A percentile compares a stretch with the other conserved stretches of the same genome.
phyloP scores from a whole-genome alignment of 2,329 filamentous ascomycete genomes.

The Exophiala phaeomuriformis region DNA sequence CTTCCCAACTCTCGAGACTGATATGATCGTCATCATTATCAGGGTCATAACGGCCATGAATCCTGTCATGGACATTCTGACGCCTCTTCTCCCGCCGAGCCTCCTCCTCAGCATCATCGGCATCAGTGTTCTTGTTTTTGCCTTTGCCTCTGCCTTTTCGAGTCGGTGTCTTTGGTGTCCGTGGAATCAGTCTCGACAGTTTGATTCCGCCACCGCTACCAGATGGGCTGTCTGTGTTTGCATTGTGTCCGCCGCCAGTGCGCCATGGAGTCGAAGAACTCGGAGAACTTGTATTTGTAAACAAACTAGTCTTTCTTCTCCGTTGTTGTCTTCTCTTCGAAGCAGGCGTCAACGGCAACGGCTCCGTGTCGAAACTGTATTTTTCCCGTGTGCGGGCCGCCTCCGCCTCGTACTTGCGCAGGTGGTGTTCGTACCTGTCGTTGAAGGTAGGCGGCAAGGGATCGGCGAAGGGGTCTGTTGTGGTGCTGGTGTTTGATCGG shows the following conservation, averaged over 20 bases:
- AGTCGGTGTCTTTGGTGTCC: no score
- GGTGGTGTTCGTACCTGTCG: slow-evolving; percentile 10
- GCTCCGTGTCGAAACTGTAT: slow-evolving; percentile 6
- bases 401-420: slow-evolving; percentile 14
- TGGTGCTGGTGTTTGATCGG: background rate
- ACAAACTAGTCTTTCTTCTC: background rate
- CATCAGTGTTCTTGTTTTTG: background rate
- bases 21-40: slow-evolving; percentile 3
- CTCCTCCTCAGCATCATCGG: background rate
- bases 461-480: background rate
- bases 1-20: slow-evolving; percentile 20
- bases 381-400: slow-evolving; percentile 8
- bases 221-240: no score
- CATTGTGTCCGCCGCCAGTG: no score
- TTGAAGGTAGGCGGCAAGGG: background rate
- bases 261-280: no score
- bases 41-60: background rate
- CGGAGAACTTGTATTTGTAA: slow-evolving; percentile 1
- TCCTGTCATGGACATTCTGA: slow-evolving; percentile 4
- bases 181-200: no score
- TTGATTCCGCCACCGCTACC: no score
- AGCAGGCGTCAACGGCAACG: background rate
- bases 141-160: no score
- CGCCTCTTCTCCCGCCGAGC: background rate
- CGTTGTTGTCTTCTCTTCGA: background rate